These are phyloP conservation scores for Pseudohyphozyma bogoriensis DNA, from an alignment of 768 basidiomycete species.

Conservation along the genomic window DNA sequence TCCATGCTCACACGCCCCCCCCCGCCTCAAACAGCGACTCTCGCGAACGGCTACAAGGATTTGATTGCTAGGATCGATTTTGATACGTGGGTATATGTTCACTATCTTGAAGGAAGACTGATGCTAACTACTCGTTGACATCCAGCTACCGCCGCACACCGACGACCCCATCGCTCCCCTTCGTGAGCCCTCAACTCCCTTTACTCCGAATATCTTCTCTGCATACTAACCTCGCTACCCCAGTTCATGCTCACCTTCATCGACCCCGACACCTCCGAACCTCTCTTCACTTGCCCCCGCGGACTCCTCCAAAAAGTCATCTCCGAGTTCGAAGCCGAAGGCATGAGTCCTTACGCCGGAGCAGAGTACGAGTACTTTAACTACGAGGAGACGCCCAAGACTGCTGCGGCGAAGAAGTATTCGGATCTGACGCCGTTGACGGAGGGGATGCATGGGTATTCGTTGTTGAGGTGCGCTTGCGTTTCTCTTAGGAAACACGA, in stretches of 20 bases:
- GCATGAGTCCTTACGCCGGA: slow-evolving; percentile 47
- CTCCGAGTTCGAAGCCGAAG: slow-evolving; percentile 45
- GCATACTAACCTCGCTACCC: no score
- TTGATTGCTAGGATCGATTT: slow-evolving; percentile 76
- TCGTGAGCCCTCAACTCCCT: no score
- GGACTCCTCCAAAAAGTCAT: slow-evolving; percentile 59
- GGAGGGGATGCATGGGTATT: no score
- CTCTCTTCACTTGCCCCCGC: slow-evolving; percentile 72
- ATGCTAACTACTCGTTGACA: no score
- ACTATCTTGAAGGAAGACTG: no score
- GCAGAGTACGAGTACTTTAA: slow-evolving; percentile 54
- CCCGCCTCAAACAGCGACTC: no score
- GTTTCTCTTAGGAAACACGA: no score
- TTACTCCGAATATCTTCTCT: no score
- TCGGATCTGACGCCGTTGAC: slow-evolving; percentile 66
- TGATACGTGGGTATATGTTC: no score
- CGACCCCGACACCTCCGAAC: slow-evolving; percentile 71
- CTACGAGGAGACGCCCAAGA: slow-evolving; percentile 63
- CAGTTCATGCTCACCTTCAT: slow-evolving; percentile 88
- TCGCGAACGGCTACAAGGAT: slow-evolving; percentile 83
- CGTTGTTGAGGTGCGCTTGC: no score
- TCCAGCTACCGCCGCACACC: slow-evolving; percentile 78
- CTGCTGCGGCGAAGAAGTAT: slow-evolving; percentile 68
- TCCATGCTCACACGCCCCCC: no score
- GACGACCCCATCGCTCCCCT: slow-evolving; percentile 61